Evolutionary conservation across 1,139 yeast species (phyloP).

Genomic region (Hyphopichia pseudoburtonii): DNA sequence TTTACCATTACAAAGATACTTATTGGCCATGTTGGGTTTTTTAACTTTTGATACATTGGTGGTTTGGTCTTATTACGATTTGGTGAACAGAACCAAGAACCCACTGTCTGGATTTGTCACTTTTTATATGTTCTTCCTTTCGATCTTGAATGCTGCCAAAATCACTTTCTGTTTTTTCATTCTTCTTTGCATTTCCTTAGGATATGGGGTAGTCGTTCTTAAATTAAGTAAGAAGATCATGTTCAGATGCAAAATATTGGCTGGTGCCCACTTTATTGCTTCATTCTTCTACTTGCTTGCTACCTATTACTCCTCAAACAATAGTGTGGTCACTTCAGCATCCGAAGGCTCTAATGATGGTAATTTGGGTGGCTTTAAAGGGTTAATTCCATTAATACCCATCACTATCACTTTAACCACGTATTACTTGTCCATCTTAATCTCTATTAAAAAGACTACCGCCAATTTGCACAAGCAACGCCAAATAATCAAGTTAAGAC

Average conservation of each 20-base stretch:
- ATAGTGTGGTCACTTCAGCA: constrained; percentile 16
- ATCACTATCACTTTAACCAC: constrained; percentile 66
- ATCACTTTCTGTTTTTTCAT: constrained; percentile 87
- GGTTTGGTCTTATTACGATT: constrained; percentile 90
- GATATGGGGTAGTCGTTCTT: constrained; percentile 91
- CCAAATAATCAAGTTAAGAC: constrained; percentile 84
- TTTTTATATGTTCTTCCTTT: constrained; percentile 73
- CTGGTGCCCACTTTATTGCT: constrained; percentile 68
- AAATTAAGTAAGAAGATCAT: constrained; percentile 74
- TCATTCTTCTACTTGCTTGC: constrained; percentile 68
- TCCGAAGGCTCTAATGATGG: constrained; percentile 20
- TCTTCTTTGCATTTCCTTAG: constrained; percentile 80
- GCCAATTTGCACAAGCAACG: constrained; percentile 76
- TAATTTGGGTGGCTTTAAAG: constrained; percentile 22
- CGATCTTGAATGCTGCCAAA: constrained; percentile 77
- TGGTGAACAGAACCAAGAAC: constrained; percentile 61
- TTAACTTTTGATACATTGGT: constrained; percentile 82
- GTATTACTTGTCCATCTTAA: constrained; percentile 74
- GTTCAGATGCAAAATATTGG: constrained; percentile 78
- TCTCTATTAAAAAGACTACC: constrained; percentile 74
- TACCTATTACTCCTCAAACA: constrained; percentile 51
- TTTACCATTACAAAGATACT: constrained; percentile 85
- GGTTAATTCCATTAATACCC: constrained; percentile 59
- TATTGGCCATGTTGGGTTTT: constrained; percentile 81
- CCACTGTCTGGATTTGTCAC: constrained; percentile 62